A percentile compares a stretch with the other conserved stretches of the same genome.
Conservation (phyloP, 352 stramenopile species). For the Pythium phragmiticola region DNA sequence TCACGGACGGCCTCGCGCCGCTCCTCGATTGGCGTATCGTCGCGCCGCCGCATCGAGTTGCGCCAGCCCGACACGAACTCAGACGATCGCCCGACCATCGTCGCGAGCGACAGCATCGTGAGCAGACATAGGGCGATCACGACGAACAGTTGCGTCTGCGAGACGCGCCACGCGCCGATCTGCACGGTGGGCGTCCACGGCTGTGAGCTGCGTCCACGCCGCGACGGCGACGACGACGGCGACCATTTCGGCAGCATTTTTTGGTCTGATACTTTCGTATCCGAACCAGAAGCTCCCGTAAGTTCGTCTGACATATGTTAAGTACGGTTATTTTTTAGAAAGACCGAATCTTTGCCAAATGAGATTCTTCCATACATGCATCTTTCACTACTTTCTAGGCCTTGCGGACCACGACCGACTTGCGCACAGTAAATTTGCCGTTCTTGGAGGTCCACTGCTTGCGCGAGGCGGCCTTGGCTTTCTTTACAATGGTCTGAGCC, state of each 20-base stretch:
- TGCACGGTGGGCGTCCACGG: constrained; percentile 8
- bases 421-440: constrained; percentile 50
- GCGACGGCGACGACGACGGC: constrained; percentile 8
- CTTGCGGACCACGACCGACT: constrained; percentile 41
- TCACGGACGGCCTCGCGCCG: constrained; percentile 47
- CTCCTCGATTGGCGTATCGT: constrained; percentile 29
- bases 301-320: not conserved
- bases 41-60: not conserved
- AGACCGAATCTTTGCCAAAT: not conserved
- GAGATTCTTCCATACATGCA: not conserved
- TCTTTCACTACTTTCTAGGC: constrained; percentile 12
- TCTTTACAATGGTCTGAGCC: constrained; percentile 32
- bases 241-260: constrained; percentile 14
- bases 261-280: not conserved
- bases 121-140: constrained; percentile 13
- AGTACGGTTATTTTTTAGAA: not conserved
- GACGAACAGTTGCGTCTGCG: constrained; percentile 20
- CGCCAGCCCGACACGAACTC: not conserved
- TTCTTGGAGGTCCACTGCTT: constrained; percentile 40
- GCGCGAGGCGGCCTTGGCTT: constrained; percentile 18
- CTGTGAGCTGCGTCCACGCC: not conserved
- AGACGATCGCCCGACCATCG: constrained; percentile 1
- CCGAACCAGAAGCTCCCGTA: not conserved
- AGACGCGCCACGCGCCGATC: constrained; percentile 18
- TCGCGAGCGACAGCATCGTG: constrained; percentile 11